Conservation (phyloP, 768 basidiomycete species). For the Naganishia vaughanmartiniae region DNA sequence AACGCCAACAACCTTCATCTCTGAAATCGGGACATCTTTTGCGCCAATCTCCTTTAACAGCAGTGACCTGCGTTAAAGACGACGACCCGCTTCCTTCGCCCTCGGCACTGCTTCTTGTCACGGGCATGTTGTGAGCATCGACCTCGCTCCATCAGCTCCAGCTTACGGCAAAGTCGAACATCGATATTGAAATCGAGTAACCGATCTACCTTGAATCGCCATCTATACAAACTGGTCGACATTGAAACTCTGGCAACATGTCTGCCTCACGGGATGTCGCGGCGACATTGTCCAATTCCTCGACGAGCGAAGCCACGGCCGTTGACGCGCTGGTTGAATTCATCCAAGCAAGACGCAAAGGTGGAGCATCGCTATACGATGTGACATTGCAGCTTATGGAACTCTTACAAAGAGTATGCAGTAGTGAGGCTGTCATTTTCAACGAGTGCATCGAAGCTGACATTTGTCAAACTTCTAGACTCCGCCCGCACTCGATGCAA, state of each 20-base stretch:
- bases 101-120: background rate
- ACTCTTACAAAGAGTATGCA: constrained; percentile 46
- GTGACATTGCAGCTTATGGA: constrained; percentile 47
- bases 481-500: constrained; percentile 26
- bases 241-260: background rate
- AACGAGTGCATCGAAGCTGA: background rate
- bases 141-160: background rate
- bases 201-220: background rate
- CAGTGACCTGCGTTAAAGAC: background rate
- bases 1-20: background rate
- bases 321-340: constrained; percentile 50
- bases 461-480: background rate
- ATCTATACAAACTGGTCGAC: background rate
- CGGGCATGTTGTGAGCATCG: background rate
- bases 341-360: constrained; percentile 41
- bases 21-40: background rate
- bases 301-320: constrained; percentile 36
- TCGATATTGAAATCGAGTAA: background rate
- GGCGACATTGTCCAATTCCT: background rate
- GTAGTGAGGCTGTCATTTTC: constrained; percentile 13
- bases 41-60: background rate
- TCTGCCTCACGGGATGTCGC: constrained; percentile 14
- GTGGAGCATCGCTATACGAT: constrained; percentile 47
- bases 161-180: background rate
- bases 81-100: background rate